Evolutionary conservation across 1,284 basidiomycete species (phyloP), one percentile per base, ranked within the genome.

Genomic region (Schizophyllum commune): DNA sequence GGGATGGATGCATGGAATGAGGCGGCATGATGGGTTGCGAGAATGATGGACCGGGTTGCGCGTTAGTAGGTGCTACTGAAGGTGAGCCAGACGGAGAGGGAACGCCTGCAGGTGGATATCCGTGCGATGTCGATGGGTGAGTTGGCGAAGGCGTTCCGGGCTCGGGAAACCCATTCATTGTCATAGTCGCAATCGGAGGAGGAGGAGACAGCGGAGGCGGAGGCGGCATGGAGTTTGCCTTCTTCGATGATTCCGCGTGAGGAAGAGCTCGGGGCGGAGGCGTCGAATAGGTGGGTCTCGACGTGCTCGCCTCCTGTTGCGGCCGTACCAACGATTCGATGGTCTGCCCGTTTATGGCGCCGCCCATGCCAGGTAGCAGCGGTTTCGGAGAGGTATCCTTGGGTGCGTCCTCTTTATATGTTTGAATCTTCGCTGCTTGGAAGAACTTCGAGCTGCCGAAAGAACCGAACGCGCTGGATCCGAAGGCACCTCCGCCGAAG

Each of bases 401-500:
- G 2, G 39, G 39, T 13, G 39, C 39, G 8, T 47, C 39, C 39
- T 47, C 39, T 17, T 47, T 47, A 17, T 47, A 47, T 17, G 39
- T 47, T 47, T 47, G 39, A 8, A 47, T 47, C 13, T 17, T 47
- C 13, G 39, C 39, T 13, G 39, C 39, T 47, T 47, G 9, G 39
- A 47, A 47, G 17, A 47, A 47, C 13, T 11, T 13, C 39, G 39
- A 47, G 3, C 17, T 47, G 2, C 39, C 39, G 9, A 47, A 47
- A 2, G 39, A 11, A 9, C 39, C 39, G 9, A 47, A 47, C 3
- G 53, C 55, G 54, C 69, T 55, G 60, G 65, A 61, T 32, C 67
- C 52, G 21, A 63, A 62, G 52, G 65, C 56, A 57, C 73, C 68
- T 22, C 71, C 71, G 52, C 64, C 64, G 58, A 83, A 83, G 47